Evolutionary conservation across 169 alveolate genomes (phyloP).

Genomic region (Besnoitia besnoiti): DNA sequence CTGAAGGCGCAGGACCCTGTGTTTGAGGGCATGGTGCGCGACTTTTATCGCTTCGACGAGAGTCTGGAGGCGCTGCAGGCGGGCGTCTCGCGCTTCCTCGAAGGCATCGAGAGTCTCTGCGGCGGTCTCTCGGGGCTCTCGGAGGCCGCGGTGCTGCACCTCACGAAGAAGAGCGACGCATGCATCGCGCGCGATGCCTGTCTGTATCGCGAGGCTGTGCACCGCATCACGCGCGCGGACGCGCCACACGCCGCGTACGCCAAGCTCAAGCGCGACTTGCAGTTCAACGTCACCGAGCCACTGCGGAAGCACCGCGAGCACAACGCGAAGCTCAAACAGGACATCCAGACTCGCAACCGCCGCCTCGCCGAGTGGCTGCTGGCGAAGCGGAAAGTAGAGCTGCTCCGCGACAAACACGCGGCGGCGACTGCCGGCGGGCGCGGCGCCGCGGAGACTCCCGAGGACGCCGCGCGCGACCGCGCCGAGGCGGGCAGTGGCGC

Average conservation of each 20-base stretch:
- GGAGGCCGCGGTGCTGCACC: conserved; percentile 53
- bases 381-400: conserved; percentile 29
- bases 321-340: conserved; percentile 38
- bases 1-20: conserved; percentile 57
- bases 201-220: conserved; percentile 48
- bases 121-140: conserved; percentile 47
- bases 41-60: conserved; percentile 62
- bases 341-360: background rate
- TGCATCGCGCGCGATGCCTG: conserved; percentile 49
- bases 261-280: conserved; percentile 54
- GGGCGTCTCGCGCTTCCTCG: conserved; percentile 56
- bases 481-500: background rate
- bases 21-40: conserved; percentile 71
- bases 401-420: background rate
- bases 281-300: conserved; percentile 59
- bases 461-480: background rate
- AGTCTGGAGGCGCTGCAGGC: conserved; percentile 41
- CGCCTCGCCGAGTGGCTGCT: conserved; percentile 35
- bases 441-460: background rate
- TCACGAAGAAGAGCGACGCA: conserved; percentile 58
- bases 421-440: background rate
- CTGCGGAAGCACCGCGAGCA: conserved; percentile 49
- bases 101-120: conserved; percentile 59
- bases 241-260: conserved; percentile 69
- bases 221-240: conserved; percentile 58